Conservation (phyloP, 768 basidiomycete species). For the Exidia glandulosa region DNA sequence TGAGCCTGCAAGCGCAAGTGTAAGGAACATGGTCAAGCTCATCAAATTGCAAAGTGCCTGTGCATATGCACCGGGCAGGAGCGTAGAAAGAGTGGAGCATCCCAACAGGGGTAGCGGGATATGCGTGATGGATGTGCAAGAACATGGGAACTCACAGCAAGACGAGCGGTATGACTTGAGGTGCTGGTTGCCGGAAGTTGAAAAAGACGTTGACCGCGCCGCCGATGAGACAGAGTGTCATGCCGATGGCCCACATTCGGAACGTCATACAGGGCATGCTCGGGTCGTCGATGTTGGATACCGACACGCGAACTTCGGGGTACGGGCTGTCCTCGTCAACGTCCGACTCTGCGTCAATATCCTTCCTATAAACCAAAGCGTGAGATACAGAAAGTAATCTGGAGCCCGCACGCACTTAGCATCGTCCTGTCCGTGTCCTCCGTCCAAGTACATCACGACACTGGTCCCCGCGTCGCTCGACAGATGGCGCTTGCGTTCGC, state of each 20-base stretch:
- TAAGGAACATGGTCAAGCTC: too few relatives aligned
- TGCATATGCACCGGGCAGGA: too few relatives aligned
- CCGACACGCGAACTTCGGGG: slow-evolving; percentile 91
- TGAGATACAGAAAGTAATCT: not conserved
- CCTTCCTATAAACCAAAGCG: not conserved
- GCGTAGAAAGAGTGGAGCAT: too few relatives aligned
- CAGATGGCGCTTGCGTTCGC: not conserved
- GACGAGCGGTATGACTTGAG: slow-evolving; percentile 68
- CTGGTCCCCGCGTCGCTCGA: not conserved
- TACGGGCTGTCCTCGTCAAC: slow-evolving; percentile 89
- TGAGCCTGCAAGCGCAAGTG: slow-evolving; percentile 37
- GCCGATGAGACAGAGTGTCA: slow-evolving; percentile 53
- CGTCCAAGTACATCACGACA: not conserved
- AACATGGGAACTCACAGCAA: slow-evolving; percentile 42
- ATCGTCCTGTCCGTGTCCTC: not conserved
- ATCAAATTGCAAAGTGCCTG: too few relatives aligned
- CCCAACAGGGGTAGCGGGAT: too few relatives aligned
- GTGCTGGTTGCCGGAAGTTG: slow-evolving; percentile 86
- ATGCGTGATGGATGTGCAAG: too few relatives aligned
- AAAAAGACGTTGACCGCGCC: slow-evolving; percentile 84
- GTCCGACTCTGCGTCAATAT: not conserved
- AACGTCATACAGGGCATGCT: slow-evolving; percentile 94
- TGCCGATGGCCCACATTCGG: slow-evolving; percentile 83
- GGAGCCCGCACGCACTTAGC: not conserved
- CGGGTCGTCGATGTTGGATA: slow-evolving; percentile 97